A percentile compares a stretch with the other conserved stretches of the same genome.
Evolutionary conservation across 2,329 filamentous ascomycete species (phyloP).

Genomic region (Rutstroemia sp.): DNA sequence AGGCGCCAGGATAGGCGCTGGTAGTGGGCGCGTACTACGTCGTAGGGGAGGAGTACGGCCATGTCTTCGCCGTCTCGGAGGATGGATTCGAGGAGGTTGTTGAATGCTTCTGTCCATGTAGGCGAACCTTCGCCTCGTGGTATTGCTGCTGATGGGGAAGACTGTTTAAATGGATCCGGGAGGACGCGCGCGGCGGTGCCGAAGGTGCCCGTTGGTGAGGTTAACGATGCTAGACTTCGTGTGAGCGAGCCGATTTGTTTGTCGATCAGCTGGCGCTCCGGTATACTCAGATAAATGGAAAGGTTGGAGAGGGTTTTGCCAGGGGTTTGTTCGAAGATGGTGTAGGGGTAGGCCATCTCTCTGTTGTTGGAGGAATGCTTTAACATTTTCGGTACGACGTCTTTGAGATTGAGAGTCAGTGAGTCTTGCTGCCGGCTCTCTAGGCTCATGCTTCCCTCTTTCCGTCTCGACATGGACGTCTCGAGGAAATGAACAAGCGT

Average conservation of each 20-base stretch:
- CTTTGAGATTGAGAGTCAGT: conserved; percentile 2
- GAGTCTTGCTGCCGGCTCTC: conserved; percentile 1
- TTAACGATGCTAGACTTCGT: conserved; percentile 22
- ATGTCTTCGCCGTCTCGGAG: conserved; percentile 55
- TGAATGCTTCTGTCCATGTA: conserved; percentile 51
- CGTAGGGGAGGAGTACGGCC: conserved; percentile 50
- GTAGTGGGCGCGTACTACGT: conserved; percentile 45
- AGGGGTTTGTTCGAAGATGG: conserved; percentile 20
- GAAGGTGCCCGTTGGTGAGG: conserved; percentile 25
- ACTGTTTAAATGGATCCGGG: conserved; percentile 13
- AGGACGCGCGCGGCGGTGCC: conserved; percentile 24
- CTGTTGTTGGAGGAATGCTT: conserved; percentile 26
- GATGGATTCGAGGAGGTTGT: conserved; percentile 46
- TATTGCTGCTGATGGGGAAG: background rate
- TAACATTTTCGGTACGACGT: conserved; percentile 25
- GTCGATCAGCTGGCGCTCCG: conserved; percentile 21
- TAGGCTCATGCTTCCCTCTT: background rate
- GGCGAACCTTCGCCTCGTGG: conserved; percentile 24
- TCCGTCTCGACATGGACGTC: conserved; percentile 12
- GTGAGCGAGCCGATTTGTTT: conserved; percentile 25
- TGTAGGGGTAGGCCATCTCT: conserved; percentile 28
- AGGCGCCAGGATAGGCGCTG: conserved; percentile 41
- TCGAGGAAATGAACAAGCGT: conserved; percentile 23
- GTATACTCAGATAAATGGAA: conserved; percentile 21
- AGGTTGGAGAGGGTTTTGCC: conserved; percentile 23